phyloP scores from a whole-genome alignment of 257 asterid species.

The Misopates orontium region DNA sequence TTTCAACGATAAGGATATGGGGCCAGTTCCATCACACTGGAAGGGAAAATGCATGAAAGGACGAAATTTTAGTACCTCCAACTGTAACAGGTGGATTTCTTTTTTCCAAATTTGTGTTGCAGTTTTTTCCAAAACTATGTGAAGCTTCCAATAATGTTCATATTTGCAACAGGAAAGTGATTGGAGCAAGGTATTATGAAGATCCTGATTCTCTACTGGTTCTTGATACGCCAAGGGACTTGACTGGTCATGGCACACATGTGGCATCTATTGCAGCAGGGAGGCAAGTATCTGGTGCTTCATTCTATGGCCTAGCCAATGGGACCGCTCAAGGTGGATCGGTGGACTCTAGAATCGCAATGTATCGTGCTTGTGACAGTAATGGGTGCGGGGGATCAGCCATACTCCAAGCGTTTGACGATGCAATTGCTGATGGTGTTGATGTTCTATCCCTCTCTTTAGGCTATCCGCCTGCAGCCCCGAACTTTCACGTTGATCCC shows the following conservation, averaged over 20 bases:
- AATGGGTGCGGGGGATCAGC: background rate
- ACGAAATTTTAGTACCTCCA: conserved; percentile 43
- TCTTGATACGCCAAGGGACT: conserved; percentile 1
- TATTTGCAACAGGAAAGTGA: conserved; percentile 4
- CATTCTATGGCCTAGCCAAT: conserved; percentile 9
- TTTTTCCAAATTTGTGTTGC: no score
- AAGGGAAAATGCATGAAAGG: conserved; percentile 75
- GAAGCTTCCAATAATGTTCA: background rate
- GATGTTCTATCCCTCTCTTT: conserved; percentile 21
- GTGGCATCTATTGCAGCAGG: conserved; percentile 13
- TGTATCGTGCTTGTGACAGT: background rate
- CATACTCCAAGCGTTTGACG: conserved; percentile 18
- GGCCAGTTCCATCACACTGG: conserved; percentile 66
- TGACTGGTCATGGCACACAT: conserved; percentile 13
- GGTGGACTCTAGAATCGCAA: conserved; percentile 7
- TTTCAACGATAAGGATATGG: conserved; percentile 29
- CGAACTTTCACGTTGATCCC: conserved; percentile 32
- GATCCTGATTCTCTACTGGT: background rate
- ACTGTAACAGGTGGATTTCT: conserved; percentile 55
- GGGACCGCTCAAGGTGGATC: conserved; percentile 12
- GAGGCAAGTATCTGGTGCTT: conserved; percentile 1
- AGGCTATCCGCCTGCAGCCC: background rate
- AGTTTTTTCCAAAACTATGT: no score
- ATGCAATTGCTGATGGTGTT: conserved; percentile 23
- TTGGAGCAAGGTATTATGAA: conserved; percentile 15